Evolutionary conservation across 345 rosid species (phyloP), one percentile per base, ranked within the genome.

Genomic region (Rhodamnia rubescens): DNA sequence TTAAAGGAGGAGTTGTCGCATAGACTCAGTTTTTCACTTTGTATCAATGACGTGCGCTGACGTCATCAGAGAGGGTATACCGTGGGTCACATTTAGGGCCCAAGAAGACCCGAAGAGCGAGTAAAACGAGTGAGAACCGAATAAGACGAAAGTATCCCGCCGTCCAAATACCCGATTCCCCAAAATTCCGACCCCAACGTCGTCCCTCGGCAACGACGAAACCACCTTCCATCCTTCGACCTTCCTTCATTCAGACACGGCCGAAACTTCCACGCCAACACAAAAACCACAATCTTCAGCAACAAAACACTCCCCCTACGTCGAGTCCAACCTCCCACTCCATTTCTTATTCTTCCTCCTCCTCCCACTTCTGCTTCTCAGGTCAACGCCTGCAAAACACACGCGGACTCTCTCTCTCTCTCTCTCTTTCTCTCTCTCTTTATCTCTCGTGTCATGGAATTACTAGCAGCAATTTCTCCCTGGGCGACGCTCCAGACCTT

Each of bases 391-490:
- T 32, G 44, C 78, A 69, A 69, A 69, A 10, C 78, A 32, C 44
- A 2, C 13, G 24, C 13, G 10, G 18, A 18, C 78, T 12, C 61
- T 24, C 61, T 26, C 58, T 55, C 22, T 18, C 52, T 53, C 32
- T 84, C n/a, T n/a, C n/a, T n/a, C 78, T 12, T 29, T 24, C 61
- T 26, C 58, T 55, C 22, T 18, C n/a, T n/a, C n/a, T n/a, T n/a
- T n/a, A n/a, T n/a, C n/a, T n/a, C 7, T 50, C 57, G 11, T 54
- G 69, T 10, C n/a, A 58, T 40, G 81, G 55, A 56, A 40, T 83
- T 47, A 40, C 11, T n/a, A 64, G 42, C 86, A 92, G 94, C 93
- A 88, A 82, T 42, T 22, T 85, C 44, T 58, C 47, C 55, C 81
- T 89, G 58, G 78, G 85, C 4, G 8, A 40, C 54, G 36, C 52